Base-by-base conservation (phyloP, 2,329 filamentous ascomycete genomes). In the Allantophomopsis lycopodina region DNA sequence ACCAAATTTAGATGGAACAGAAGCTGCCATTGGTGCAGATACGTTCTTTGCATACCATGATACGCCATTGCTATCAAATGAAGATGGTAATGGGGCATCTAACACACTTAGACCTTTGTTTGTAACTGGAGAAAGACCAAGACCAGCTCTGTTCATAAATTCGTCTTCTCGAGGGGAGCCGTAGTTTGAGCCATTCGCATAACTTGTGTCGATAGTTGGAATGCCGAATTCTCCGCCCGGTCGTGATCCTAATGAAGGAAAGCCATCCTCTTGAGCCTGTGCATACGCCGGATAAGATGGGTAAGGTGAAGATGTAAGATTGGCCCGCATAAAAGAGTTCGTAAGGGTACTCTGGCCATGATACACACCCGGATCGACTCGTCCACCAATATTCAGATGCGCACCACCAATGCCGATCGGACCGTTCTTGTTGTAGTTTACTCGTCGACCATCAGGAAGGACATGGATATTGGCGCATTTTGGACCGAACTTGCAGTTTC, bases 381-480 rank as follows among this genome's bases (percentile, higher is more conserved):
- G 78, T 51, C 73, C 76, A 52, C 67, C 79, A 59, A 69, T 80
- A 65, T 67, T 76, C 42, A 76, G 59, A 38, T 69, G 65, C 40
- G 66, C 61, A 58, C 58, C 68, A 55, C 65, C 76, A 60, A 36
- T 62, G 55, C 50, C 62, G 65, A 23, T 82, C 66, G 70, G 83
- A 64, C 73, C 73, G 53, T 75, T 75, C 56, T 77, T 78, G 52
- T 74, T 70, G 52, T 80, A 80, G 61, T 95, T 95, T 57, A 96
- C 85, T 56, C 89, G 77, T 52, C 86, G 79, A 44, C 91, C 91
- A 60, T 96, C 88, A 50, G 88, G 87, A 37, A 95, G 79, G 54
- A 96, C 83, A 61, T 98, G 91, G 48, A 93, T 85, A 56, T 96
- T 85, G 55, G 89, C 89, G 68, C 91, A 98, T 63, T 96, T 96